Evolutionary conservation across 2,329 filamentous ascomycete species (phyloP).

Genomic region (Clonostachys rosea): DNA sequence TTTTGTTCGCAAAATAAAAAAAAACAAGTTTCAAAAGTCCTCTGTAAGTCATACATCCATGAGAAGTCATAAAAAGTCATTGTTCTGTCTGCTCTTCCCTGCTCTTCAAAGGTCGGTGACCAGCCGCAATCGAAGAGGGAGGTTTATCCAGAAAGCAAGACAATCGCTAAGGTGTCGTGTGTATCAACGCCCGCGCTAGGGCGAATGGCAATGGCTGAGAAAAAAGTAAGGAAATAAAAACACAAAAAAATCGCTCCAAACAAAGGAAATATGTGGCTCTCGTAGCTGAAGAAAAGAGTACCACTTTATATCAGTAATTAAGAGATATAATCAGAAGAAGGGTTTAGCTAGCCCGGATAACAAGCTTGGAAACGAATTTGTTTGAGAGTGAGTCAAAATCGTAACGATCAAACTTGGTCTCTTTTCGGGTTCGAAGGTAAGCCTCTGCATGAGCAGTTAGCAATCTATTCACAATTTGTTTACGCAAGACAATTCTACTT

Average conservation of each 20-base stretch:
- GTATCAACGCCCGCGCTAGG: too few species aligned
- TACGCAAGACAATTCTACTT: constrained; percentile 30
- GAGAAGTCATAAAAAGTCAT: too few species aligned
- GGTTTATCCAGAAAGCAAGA: too few species aligned
- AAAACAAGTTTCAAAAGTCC: too few species aligned
- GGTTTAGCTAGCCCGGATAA: constrained; percentile 83
- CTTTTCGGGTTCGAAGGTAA: constrained; percentile 77
- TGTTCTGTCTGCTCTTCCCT: too few species aligned
- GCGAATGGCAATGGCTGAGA: neutral
- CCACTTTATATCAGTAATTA: constrained; percentile 1
- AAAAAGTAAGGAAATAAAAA: neutral
- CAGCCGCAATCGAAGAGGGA: too few species aligned
- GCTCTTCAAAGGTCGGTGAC: too few species aligned
- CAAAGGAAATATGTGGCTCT: neutral
- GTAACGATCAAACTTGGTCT: constrained; percentile 79
- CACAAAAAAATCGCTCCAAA: neutral
- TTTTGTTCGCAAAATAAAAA: too few species aligned
- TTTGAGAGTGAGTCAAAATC: constrained; percentile 96
- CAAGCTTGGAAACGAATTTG: constrained; percentile 94
- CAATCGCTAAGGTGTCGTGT: too few species aligned
- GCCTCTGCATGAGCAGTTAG: constrained; percentile 55
- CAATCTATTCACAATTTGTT: neutral
- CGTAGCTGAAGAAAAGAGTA: neutral
- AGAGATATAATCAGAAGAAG: constrained; percentile 6
- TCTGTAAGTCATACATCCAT: too few species aligned